Evolutionary conservation across 176 grass and related monocot genomes (phyloP), one percentile per base, ranked within the genome.

Genomic region (Oropetium thomaeum): DNA sequence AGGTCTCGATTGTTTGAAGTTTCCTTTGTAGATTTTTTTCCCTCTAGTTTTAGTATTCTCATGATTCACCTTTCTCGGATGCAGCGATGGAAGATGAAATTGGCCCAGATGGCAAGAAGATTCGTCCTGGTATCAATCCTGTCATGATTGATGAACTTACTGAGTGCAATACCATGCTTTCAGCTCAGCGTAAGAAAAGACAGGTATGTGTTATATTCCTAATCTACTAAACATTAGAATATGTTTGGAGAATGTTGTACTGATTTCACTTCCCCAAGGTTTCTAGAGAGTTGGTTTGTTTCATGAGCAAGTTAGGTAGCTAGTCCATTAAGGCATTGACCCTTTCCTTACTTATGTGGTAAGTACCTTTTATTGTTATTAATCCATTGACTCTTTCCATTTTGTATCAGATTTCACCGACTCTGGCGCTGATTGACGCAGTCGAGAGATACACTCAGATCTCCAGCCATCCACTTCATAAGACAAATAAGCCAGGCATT

Each of bases 401-500:
- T 44, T 65, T 61, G 45, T 83, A 38, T 38, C 61, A 99, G 92
- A 80, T 96, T 44, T 73, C 89, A 70, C 74, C 82, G 69, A 90
- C 82, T 53, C 81, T 99, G 80, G 89, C 85, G 25, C 47, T 82
- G 2, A 66, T 96, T 64, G 87, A 96, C 84, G 82, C 76, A 74
- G 48, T 99, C 8, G 92, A 99, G 77, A 87, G 85, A 79, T 96
- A 99, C 26, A 96, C 96, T 52, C 96, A 99, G 67, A 88, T 96
- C 26, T 92, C 89, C 48, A 99, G 92, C 67, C 96, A 99, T 67
- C 92, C 96, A 53, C 91, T 99, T 57, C 96, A 99, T 78, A 99
- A 92, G 82, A 92, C 92, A 53, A 99, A 96, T 65, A 99, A 96
- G 58, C 96, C 96, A 58, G 96, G 89, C 76, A 92, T 99, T 86